A percentile compares a stretch with the other conserved stretches of the same genome.
phyloP scores from a whole-genome alignment of 2,329 filamentous ascomycete species.

The Aspergillus pseudoglaucus region DNA sequence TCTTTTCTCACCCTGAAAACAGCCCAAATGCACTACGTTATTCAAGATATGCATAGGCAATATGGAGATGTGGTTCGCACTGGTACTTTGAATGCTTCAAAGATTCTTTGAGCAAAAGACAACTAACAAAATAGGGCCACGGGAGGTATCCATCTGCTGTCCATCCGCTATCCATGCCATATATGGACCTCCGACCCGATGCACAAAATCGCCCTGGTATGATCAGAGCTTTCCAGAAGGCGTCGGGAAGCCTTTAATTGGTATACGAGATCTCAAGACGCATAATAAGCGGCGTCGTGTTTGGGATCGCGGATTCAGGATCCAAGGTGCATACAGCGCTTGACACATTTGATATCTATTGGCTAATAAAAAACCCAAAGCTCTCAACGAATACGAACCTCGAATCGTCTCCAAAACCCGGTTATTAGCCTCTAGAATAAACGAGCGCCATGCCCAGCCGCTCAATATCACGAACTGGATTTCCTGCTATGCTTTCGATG shows the following conservation, averaged over 20 bases:
- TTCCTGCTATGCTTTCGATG: too few species aligned
- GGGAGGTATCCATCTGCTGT: slow-evolving; percentile 6
- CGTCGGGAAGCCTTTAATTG: background rate
- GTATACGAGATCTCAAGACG: slow-evolving; percentile 6
- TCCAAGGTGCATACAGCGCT: slow-evolving; percentile 3
- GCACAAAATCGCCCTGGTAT: slow-evolving; percentile 11
- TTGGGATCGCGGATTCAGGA: slow-evolving; percentile 9
- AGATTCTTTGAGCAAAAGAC: background rate
- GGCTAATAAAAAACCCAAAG: background rate
- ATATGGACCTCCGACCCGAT: slow-evolving; percentile 7
- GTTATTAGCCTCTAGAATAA: too few species aligned
- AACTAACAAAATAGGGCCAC: slow-evolving; percentile 1
- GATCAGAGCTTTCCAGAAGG: slow-evolving; percentile 6
- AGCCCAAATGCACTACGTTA: slow-evolving; percentile 17
- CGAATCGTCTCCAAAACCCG: too few species aligned
- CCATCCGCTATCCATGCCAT: slow-evolving; percentile 6
- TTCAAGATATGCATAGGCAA: slow-evolving; percentile 23
- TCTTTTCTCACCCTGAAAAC: slow-evolving; percentile 20
- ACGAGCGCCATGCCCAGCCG: too few species aligned
- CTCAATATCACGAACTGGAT: too few species aligned
- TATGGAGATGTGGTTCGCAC: slow-evolving; percentile 32
- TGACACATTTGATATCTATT: background rate
- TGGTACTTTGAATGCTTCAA: slow-evolving; percentile 12
- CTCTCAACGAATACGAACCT: background rate
- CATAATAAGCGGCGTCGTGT: slow-evolving; percentile 6